Conservation (phyloP, 352 stramenopile genomes). For the Lagenidium giganteum region DNA sequence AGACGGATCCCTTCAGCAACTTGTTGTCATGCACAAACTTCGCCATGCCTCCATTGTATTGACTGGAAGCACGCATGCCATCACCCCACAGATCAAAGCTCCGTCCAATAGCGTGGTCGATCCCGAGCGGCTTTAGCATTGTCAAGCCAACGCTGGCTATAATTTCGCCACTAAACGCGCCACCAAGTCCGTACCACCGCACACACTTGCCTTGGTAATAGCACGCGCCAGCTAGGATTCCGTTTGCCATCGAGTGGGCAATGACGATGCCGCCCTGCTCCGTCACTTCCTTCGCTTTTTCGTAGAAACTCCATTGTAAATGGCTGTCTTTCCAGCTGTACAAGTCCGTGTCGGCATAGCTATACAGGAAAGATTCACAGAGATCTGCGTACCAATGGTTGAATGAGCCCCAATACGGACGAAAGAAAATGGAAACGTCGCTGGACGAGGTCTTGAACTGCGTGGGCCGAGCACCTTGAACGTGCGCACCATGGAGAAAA, state of each 20-base stretch:
- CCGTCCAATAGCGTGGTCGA: too few relatives aligned
- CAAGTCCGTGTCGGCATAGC: not conserved
- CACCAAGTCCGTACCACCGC: slow-evolving; percentile 1
- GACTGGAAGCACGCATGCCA: not conserved
- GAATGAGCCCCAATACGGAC: not conserved
- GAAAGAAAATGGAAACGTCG: not conserved
- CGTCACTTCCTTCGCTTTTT: slow-evolving; percentile 1
- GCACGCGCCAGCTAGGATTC: slow-evolving; percentile 3
- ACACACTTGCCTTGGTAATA: slow-evolving; percentile 1
- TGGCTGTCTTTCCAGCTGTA: slow-evolving; percentile 1
- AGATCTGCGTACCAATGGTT: not conserved
- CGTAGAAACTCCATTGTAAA: not conserved
- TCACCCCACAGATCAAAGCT: too few relatives aligned
- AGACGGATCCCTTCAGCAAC: slow-evolving; percentile 4
- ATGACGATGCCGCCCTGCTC: not conserved
- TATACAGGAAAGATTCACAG: slow-evolving; percentile 1
- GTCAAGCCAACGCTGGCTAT: not conserved
- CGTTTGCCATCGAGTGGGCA: slow-evolving; percentile 1
- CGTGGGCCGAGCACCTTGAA: not conserved
- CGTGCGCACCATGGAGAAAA: not conserved
- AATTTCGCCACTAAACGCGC: not conserved
- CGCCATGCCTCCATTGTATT: not conserved
- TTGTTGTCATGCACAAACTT: not conserved
- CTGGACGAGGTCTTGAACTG: slow-evolving; percentile 3
- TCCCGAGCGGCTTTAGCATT: too few relatives aligned